Conservation (phyloP, 306 rosid species). For the Abrus pulchellus region DNA sequence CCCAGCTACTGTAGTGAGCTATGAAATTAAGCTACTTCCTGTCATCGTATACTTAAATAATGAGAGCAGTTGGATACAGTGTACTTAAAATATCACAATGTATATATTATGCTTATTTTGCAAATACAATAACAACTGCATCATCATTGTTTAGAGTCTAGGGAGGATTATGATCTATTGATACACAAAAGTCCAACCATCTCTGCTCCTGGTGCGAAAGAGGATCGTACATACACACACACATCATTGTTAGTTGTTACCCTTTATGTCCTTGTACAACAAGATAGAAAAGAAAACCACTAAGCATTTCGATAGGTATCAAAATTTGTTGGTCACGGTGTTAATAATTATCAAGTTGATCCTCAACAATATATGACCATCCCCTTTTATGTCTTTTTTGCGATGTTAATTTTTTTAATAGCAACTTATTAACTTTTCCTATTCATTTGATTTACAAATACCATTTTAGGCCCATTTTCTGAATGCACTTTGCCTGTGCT, state of each 20-base stretch:
- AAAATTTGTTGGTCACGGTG: slow-evolving; percentile 35
- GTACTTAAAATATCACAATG: slow-evolving; percentile 30
- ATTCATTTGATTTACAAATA: neutral
- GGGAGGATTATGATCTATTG: slow-evolving; percentile 31
- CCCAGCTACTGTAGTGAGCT: neutral
- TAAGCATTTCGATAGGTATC: slow-evolving; percentile 37
- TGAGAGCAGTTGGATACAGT: slow-evolving; percentile 37
- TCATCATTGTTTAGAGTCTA: slow-evolving; percentile 43
- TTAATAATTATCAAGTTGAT: slow-evolving; percentile 41
- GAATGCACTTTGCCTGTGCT: slow-evolving; percentile 31
- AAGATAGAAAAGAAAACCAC: slow-evolving; percentile 48
- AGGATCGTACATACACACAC: slow-evolving; percentile 33
- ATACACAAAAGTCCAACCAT: slow-evolving; percentile 41
- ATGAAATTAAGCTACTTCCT: slow-evolving; percentile 24
- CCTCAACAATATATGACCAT: slow-evolving; percentile 33
- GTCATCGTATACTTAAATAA: slow-evolving; percentile 38
- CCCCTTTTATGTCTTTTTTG: neutral
- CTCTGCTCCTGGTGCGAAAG: slow-evolving; percentile 30
- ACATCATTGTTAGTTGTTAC: slow-evolving; percentile 34
- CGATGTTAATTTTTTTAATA: neutral
- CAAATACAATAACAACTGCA: slow-evolving; percentile 31
- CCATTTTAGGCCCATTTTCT: neutral
- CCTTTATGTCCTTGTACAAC: slow-evolving; percentile 45
- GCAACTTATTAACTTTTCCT: neutral
- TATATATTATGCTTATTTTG: slow-evolving; percentile 1